Conservation (phyloP, 2,329 filamentous ascomycete species). For the Xylaria sp. region DNA sequence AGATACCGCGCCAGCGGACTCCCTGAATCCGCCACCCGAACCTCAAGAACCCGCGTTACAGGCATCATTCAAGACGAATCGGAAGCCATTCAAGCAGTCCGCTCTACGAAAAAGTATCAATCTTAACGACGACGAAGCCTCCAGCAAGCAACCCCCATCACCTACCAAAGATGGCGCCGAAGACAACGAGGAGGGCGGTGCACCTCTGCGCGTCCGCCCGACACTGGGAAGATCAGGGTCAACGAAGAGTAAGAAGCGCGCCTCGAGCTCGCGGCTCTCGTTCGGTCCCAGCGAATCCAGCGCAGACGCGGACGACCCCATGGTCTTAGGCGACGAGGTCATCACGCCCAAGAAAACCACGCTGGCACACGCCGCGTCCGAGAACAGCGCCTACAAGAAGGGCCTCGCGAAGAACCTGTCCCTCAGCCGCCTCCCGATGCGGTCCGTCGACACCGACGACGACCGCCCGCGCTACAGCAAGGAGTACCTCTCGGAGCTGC, state of each 20-base stretch:
- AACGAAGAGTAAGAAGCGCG: constrained; percentile 69
- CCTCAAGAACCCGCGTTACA: constrained; percentile 41
- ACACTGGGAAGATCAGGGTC: constrained; percentile 50
- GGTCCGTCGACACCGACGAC: constrained; percentile 62
- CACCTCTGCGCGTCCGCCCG: constrained; percentile 54
- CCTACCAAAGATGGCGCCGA: constrained; percentile 35
- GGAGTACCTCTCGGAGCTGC: constrained; percentile 83
- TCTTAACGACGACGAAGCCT: constrained; percentile 43
- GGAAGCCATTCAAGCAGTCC: constrained; percentile 60
- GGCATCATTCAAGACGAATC: constrained; percentile 48
- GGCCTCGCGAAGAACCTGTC: constrained; percentile 47
- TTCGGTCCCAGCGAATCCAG: constrained; percentile 67
- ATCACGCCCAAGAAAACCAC: constrained; percentile 65
- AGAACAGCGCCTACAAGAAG: constrained; percentile 67
- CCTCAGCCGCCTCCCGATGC: constrained; percentile 54
- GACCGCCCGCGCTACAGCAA: constrained; percentile 81
- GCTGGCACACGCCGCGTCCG: constrained; percentile 65
- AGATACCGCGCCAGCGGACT: constrained; percentile 18
- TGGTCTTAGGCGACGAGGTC: constrained; percentile 44
- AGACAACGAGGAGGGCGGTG: constrained; percentile 48
- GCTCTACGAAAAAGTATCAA: constrained; percentile 60
- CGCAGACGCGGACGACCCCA: constrained; percentile 51
- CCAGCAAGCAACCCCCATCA: constrained; percentile 21
- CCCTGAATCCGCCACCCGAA: constrained; percentile 32
- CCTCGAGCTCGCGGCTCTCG: constrained; percentile 66